Evolutionary conservation across 2,329 filamentous ascomycete genomes (phyloP), one percentile per base, ranked within the genome.

Genomic region (Diaporthe helianthi): DNA sequence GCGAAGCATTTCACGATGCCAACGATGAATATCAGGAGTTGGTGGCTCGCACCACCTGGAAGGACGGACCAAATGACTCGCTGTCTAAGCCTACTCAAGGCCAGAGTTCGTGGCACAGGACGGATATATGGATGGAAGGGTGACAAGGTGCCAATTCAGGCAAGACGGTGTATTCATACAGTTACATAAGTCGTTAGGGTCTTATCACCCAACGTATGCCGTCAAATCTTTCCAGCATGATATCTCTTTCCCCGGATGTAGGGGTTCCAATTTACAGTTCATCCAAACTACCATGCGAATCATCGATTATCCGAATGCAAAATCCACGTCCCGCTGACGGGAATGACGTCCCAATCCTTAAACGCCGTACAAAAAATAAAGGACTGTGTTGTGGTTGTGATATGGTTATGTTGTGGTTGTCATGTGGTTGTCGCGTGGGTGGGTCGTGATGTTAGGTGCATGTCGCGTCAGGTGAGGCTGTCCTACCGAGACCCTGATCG

Each of bases 151-250:
- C 58, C 58, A 36, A 36, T 36, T 13, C 31, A 58, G 19, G 49
- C 69, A 41, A 51, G 47, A 33, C 69, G 52, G 44, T 71, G 36
- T 67, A 67, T 69, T 71, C 69, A 36, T 71, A 71, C 69, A 71
- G 47, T 58, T 71, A 58, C 69, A 67, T 69, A 69, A 71, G 63
- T 69, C 67, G 63, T 69, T 15, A 15, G 66, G 46, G 61, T 52
- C 22, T 46, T 44, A 15, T 17, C 22, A 15, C 54, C 54, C 54
- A 44, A 63, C 49, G 31, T 64, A 52, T 65, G 61, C 31, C 31
- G 26, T 55, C 36, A 44, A 51, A 22, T 70, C 51, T 55, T 70
- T 65, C 55, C 55, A 63, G 41, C 52, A 60, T 41, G 49, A 58
- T 51, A 29, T 41, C 33, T 58, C 44, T 41, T 31, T 58, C 44